Evolutionary conservation across 495 filamentous ascomycete species (phyloP), one percentile per base, ranked within the genome.

Genomic region (Amphirosellinia nigrospora): DNA sequence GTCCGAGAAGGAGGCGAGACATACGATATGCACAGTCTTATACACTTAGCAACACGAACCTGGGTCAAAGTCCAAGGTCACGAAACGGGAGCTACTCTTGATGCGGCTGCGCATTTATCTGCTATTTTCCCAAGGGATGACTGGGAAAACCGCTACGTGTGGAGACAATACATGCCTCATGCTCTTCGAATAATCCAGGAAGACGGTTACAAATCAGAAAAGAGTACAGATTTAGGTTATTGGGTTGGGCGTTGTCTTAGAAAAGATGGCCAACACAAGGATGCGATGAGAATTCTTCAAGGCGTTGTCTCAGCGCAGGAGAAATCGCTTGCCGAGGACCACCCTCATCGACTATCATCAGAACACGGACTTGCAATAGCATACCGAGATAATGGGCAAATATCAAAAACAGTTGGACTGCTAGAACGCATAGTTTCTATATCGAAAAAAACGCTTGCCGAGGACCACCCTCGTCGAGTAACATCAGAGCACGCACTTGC

Each of bases 21-120:
- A 45, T 68, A 64, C 30, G 78, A 84, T 67, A 79, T 88, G 69
- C 83, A 88, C 69, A 73, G 77, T 58, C 79, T 87, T 10, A 82
- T 88, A 5, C 84, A 85, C 62, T 50, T 85, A 34, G 79, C 82
- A 32, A 81, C 78, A 48, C 74, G 77, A 23, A 75, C 79, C 21
- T 85, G 82, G 83, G 26, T 34, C 13, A 64, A 52, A 11, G 11
- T 11, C 1, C 36, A 69, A 5, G 38, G 23, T n/a, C 9, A 8
- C n/a, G 30, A 50, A 64, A 19, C 8, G 9, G n/a, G 19, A 10
- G 15, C 16, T 16, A 5, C n/a, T 16, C 39, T 15, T 34, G 26
- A 46, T n/a, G 72, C 72, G 39, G 70, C 63, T 69, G 46, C 26
- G 13, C 74, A 79, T 62, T 46, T 79, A 15, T 34, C 62, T 11